phyloP scores from a whole-genome alignment of 306 rosid species.

The Elaeagnus macrophylla region DNA sequence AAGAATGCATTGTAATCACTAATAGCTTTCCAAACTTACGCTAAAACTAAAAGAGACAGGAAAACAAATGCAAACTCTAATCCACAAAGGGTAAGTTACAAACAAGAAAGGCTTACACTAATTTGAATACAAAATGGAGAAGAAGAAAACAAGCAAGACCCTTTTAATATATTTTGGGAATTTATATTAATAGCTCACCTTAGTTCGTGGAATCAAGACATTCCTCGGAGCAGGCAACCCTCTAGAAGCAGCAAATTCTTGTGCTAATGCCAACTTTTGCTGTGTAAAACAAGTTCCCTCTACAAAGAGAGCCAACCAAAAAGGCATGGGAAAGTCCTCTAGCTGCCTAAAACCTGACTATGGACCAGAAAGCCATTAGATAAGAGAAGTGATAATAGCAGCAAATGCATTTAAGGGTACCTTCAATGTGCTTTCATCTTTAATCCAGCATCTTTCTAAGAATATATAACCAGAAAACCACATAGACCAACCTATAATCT shows the following conservation, averaged over 20 bases:
- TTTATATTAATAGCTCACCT: conserved; percentile 35
- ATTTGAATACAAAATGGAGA: too few species aligned
- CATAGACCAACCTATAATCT: conserved; percentile 97
- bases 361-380: conserved; percentile 18
- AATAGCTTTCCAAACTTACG: neutral
- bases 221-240: conserved; percentile 72
- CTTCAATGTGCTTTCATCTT: conserved; percentile 55
- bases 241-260: conserved; percentile 67
- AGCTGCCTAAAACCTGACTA: conserved; percentile 60
- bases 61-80: neutral
- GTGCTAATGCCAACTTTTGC: conserved; percentile 62
- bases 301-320: conserved; percentile 84
- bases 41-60: neutral
- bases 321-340: conserved; percentile 54
- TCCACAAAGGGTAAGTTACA: too few species aligned
- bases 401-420: conserved; percentile 24
- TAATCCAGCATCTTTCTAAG: conserved; percentile 70
- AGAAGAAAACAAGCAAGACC: too few species aligned
- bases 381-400: neutral
- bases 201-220: conserved; percentile 83
- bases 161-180: neutral
- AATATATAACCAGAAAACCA: conserved; percentile 81
- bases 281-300: conserved; percentile 90
- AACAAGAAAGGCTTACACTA: too few species aligned
- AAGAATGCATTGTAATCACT: neutral